Evolutionary conservation across 148 eudicot species (phyloP).

Genomic region (Cornus kousa): DNA sequence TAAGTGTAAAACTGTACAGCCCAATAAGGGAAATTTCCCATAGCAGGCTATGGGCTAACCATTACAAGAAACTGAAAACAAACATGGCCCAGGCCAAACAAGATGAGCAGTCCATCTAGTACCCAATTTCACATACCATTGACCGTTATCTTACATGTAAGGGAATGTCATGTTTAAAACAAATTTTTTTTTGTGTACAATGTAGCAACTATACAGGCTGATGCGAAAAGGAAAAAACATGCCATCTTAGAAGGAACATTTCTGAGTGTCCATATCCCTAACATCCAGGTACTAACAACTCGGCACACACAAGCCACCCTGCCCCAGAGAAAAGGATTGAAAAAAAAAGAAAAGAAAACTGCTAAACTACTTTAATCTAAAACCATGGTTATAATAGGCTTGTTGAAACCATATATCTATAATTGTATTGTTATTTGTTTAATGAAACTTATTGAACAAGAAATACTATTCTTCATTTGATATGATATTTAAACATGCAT

Average conservation of each 20-base stretch:
- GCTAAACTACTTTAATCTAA: not conserved
- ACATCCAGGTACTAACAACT: not conserved
- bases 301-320: not conserved
- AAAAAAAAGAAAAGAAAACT: not conserved
- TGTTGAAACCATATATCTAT: not conserved
- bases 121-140: too few species aligned
- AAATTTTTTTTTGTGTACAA: too few species aligned
- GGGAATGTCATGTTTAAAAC: too few species aligned
- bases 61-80: too few species aligned
- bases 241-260: not conserved
- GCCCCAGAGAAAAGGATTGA: too few species aligned
- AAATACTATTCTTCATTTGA: not conserved
- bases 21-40: too few species aligned
- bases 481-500: slow-evolving; percentile 5
- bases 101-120: too few species aligned
- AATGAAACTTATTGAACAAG: not conserved
- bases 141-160: too few species aligned
- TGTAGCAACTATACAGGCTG: too few species aligned
- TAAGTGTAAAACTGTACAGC: too few species aligned
- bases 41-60: too few species aligned
- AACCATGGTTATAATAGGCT: not conserved
- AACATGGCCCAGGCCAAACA: too few species aligned
- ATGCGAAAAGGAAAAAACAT: not conserved
- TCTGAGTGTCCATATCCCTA: not conserved
- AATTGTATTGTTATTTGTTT: not conserved